phyloP scores from a whole-genome alignment of 2,329 filamentous ascomycete genomes.

The Colletotrichum chlorophyti region DNA sequence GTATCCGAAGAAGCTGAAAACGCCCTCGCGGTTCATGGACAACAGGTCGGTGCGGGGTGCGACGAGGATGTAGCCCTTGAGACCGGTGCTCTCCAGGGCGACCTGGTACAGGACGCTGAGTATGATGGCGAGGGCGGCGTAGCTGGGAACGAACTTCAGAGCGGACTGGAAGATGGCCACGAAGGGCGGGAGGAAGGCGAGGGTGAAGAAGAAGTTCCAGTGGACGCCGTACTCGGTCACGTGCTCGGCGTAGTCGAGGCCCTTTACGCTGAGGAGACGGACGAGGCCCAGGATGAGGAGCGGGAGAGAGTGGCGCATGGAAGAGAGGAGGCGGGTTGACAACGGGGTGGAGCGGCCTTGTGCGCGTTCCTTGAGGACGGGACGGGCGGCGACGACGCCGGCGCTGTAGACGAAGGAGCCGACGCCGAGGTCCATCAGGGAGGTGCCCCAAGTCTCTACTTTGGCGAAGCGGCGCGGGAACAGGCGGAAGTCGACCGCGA shows the following conservation, averaged over 20 bases:
- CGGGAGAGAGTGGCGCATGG: conserved; percentile 82
- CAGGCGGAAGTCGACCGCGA: conserved; percentile 94
- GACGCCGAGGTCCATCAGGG: conserved; percentile 97
- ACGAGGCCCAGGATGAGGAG: conserved; percentile 81
- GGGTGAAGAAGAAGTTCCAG: conserved; percentile 99
- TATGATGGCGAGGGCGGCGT: conserved; percentile 75
- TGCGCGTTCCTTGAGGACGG: conserved; percentile 74
- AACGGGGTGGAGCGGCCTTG: conserved; percentile 57
- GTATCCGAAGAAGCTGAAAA: conserved; percentile 96
- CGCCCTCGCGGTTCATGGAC: conserved; percentile 90
- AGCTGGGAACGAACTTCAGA: conserved; percentile 75
- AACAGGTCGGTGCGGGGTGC: conserved; percentile 81
- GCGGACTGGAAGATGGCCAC: conserved; percentile 82
- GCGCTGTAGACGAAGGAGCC: conserved; percentile 97
- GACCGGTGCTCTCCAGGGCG: conserved; percentile 74
- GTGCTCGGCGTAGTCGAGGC: conserved; percentile 94
- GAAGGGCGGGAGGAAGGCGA: conserved; percentile 87
- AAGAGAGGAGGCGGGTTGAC: conserved; percentile 64
- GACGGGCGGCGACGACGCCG: conserved; percentile 86
- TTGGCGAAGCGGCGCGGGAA: conserved; percentile 97
- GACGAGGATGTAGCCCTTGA: conserved; percentile 83
- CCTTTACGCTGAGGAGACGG: conserved; percentile 88
- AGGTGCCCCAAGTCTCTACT: conserved; percentile 99
- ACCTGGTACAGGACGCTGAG: conserved; percentile 77
- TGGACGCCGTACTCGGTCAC: conserved; percentile 97